Base-by-base conservation (phyloP, 2,329 filamentous ascomycete genomes). In the Fusarium sp. region DNA sequence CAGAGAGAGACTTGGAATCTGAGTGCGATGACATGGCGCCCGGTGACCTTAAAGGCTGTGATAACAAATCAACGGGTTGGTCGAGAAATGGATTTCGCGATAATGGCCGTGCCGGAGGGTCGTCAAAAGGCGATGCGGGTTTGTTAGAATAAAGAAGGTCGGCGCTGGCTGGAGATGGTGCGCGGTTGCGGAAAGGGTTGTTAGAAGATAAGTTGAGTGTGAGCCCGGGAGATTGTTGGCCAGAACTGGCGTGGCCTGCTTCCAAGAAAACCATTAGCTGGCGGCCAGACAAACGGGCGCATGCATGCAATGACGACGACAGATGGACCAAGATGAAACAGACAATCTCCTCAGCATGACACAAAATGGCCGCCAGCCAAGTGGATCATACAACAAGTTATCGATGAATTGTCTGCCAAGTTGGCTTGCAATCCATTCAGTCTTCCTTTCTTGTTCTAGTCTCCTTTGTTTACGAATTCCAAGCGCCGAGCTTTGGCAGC, bases 51-150 rank as follows among this genome's bases (percentile, higher is more conserved):
- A 82, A 59, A 59, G 78, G 75, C 71, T 77, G 73, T 72, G 78
- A 71, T 67, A 83, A 69, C 68, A 66, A 65, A 44, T 69, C 65
- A 28, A 62, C 49, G 10, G 83, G 82, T 61, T 85, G 83, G 73
- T 92, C 91, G 68, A 94, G 85, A 77, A 94, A 94, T 36, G 92
- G 92, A 73, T 94, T 94, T 78, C 88, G 88, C 73, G 91, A 93
- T 61, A 89, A 80, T 57, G 90, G 90, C 75, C 90, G 86, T 73
- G 83, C 81, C 72, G 83, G 81, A 67, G 80, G 84, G 79, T 89
- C 87, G 80, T 88, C 87, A 76, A 89, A 89, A 65, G 86, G 89
- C 69, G 87, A 90, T 67, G 80, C 80, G 71, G 81, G 82, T 78
- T 81, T 79, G 73, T 76, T 75, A 73, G 76, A 69, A 75, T 75